Conservation (phyloP, 1,284 basidiomycete species). For the Xanthoconium separans region DNA sequence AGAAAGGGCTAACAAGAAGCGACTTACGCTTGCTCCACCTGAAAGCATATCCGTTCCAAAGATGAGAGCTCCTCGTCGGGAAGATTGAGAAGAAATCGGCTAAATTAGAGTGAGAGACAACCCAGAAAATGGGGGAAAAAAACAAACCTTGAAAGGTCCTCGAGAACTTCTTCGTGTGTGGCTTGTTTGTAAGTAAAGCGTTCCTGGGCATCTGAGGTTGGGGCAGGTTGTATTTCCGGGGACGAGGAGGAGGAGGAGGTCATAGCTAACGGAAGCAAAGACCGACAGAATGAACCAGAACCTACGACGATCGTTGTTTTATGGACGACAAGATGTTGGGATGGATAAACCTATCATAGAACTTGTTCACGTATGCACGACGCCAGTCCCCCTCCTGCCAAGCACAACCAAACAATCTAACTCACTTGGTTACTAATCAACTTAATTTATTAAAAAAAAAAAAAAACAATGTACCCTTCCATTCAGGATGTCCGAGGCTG, state of each 20-base stretch:
- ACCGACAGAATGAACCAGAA: constrained; percentile 25
- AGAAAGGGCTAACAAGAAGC: constrained; percentile 13
- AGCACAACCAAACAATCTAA: constrained; percentile 28
- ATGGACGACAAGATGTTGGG: constrained; percentile 28
- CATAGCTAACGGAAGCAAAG: constrained; percentile 36
- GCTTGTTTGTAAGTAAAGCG: constrained; percentile 62
- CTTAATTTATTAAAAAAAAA: too few species aligned
- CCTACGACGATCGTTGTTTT: constrained; percentile 33
- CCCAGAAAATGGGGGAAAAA: constrained; percentile 4
- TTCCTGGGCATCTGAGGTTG: constrained; percentile 44
- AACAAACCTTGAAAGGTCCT: constrained; percentile 81
- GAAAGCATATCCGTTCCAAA: constrained; percentile 95
- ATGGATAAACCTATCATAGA: constrained; percentile 24
- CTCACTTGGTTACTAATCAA: constrained; percentile 24
- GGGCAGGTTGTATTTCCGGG: constrained; percentile 61
- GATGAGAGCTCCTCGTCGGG: constrained; percentile 91
- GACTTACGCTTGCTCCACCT: constrained; percentile 96
- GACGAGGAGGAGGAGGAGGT: constrained; percentile 67
- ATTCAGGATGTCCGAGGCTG: constrained; percentile 26
- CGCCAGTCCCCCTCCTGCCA: constrained; percentile 13
- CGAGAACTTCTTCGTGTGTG: constrained; percentile 77
- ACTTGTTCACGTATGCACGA: constrained; percentile 18
- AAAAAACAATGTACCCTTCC: not conserved
- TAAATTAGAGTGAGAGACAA: constrained; percentile 31
- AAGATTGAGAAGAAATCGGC: constrained; percentile 96